Conservation (phyloP, 768 basidiomycete species). For the Aureoboletus auriporus region DNA sequence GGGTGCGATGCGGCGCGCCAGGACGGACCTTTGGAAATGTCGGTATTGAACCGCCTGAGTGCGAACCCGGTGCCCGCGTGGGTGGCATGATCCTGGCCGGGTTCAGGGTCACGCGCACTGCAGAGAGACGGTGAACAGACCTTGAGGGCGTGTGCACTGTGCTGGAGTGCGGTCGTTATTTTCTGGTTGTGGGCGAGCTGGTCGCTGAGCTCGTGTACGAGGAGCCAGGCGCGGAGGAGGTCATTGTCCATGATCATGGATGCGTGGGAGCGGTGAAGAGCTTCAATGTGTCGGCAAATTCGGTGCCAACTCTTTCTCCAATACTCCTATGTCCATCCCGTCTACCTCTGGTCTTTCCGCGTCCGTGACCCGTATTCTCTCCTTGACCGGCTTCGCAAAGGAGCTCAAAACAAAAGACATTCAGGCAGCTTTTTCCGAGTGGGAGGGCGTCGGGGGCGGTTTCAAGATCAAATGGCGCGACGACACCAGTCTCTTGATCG, state of each 20-base stretch:
- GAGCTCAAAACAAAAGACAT: slow-evolving; percentile 98
- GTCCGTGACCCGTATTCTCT: slow-evolving; percentile 93
- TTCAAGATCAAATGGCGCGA: slow-evolving; percentile 99
- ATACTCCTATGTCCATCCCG: slow-evolving; percentile 48
- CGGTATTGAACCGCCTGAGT: slow-evolving; percentile 80
- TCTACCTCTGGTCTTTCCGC: slow-evolving; percentile 83
- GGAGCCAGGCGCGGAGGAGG: slow-evolving; percentile 70
- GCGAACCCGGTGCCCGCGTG: slow-evolving; percentile 71
- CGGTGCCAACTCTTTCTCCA: too few species aligned
- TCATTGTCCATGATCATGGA: slow-evolving; percentile 59
- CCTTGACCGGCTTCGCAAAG: slow-evolving; percentile 87
- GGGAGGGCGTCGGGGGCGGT: slow-evolving; percentile 81
- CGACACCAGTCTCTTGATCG: slow-evolving; percentile 91
- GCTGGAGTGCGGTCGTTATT: slow-evolving; percentile 61
- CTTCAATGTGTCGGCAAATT: neutral
- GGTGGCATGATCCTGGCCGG: slow-evolving; percentile 63
- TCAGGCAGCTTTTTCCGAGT: slow-evolving; percentile 85
- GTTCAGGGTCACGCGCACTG: slow-evolving; percentile 11
- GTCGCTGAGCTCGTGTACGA: slow-evolving; percentile 78
- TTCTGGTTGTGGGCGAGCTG: slow-evolving; percentile 82
- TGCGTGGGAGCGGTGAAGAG: neutral
- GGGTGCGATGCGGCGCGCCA: neutral
- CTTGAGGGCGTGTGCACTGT: slow-evolving; percentile 70
- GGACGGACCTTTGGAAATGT: slow-evolving; percentile 72
- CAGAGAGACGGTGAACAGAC: slow-evolving; percentile 35